phyloP scores from a whole-genome alignment of 2,329 filamentous ascomycete species.

The Scedosporium apiospermum region DNA sequence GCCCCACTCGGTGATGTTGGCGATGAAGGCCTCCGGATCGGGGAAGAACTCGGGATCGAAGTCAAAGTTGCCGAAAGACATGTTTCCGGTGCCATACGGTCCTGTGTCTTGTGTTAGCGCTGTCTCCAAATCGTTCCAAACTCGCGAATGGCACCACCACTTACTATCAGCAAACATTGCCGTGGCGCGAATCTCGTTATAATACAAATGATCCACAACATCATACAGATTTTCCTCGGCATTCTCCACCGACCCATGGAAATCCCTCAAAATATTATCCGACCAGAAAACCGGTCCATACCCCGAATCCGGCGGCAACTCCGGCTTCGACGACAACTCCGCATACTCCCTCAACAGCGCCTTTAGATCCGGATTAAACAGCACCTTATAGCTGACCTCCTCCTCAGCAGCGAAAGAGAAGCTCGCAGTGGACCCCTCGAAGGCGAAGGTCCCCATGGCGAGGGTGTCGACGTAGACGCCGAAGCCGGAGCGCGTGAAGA shows the following conservation, averaged over 20 bases:
- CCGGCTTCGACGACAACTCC: background rate
- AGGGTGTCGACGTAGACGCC: conserved; percentile 2
- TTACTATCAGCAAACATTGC: background rate
- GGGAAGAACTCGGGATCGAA: conserved; percentile 1
- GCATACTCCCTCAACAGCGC: background rate
- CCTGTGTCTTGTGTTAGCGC: background rate
- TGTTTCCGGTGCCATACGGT: background rate
- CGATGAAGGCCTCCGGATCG: background rate
- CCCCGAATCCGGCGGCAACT: background rate
- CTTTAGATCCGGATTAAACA: background rate
- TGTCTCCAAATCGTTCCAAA: background rate
- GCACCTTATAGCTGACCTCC: conserved; percentile 1
- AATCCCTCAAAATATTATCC: background rate
- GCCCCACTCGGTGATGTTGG: background rate
- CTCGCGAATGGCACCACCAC: background rate
- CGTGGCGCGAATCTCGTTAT: background rate
- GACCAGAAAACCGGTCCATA: background rate
- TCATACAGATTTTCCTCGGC: background rate
- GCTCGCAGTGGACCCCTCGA: background rate
- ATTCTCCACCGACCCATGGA: background rate
- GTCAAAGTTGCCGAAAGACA: background rate
- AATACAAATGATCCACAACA: background rate
- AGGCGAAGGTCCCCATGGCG: background rate
- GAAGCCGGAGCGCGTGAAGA: conserved; percentile 1
- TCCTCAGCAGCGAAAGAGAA: background rate